A percentile compares a stretch with the other conserved stretches of the same genome.
phyloP scores from a whole-genome alignment of 2,329 filamentous ascomycete species.

The Fusarium udum region DNA sequence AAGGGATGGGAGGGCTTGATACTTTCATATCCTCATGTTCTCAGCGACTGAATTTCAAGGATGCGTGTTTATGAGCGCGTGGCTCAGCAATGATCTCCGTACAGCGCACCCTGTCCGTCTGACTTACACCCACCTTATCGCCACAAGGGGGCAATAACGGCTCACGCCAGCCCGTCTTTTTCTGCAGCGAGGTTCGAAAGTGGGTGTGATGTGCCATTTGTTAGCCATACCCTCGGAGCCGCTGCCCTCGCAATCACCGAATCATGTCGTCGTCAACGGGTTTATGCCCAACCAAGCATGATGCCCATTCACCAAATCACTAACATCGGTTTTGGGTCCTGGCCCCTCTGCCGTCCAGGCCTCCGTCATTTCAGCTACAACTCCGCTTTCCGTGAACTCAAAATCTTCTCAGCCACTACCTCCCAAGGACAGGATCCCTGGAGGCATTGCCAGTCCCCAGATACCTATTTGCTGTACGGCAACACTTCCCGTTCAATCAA shows the following conservation, averaged over 20 bases:
- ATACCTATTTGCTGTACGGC: slow-evolving; percentile 1
- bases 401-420: slow-evolving; percentile 33
- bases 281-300: slow-evolving; percentile 20
- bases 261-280: slow-evolving; percentile 25
- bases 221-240: slow-evolving; percentile 15
- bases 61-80: slow-evolving; percentile 36
- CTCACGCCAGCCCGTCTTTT: slow-evolving; percentile 30
- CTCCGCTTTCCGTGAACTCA: slow-evolving; percentile 36
- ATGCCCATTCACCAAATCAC: slow-evolving; percentile 25
- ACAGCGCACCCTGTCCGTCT: slow-evolving; percentile 28
- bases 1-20: slow-evolving; percentile 20
- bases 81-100: slow-evolving; percentile 33
- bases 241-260: slow-evolving; percentile 13
- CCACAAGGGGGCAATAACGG: slow-evolving; percentile 35
- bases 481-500: slow-evolving; percentile 18
- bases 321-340: slow-evolving; percentile 6
- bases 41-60: slow-evolving; percentile 8
- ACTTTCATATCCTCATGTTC: slow-evolving; percentile 28
- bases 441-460: slow-evolving; percentile 7
- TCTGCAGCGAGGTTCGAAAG: slow-evolving; percentile 32
- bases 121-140: slow-evolving; percentile 36
- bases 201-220: slow-evolving; percentile 29
- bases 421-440: slow-evolving; percentile 26
- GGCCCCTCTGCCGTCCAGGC: slow-evolving; percentile 11
- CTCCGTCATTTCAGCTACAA: slow-evolving; percentile 37